Evolutionary conservation across 1,139 yeast genomes (phyloP).

Genomic region (Pichia sp.): DNA sequence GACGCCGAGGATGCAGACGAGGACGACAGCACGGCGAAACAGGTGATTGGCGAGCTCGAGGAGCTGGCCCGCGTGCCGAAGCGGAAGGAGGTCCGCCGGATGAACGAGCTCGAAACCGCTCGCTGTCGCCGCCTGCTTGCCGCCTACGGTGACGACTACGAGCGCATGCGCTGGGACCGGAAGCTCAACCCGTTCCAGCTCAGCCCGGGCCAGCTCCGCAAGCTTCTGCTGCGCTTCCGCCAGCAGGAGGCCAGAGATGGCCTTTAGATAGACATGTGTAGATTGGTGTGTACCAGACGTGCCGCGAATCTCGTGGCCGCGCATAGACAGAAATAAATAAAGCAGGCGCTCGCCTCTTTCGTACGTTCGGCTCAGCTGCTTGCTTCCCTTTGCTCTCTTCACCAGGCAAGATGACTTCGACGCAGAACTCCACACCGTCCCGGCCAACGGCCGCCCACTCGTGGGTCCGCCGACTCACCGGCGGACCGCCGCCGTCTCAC

Average conservation of each 20-base stretch:
- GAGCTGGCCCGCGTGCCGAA: constrained; percentile 52
- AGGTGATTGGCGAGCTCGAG: constrained; percentile 55
- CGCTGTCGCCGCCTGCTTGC: constrained; percentile 65
- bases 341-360: no score
- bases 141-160: constrained; percentile 85
- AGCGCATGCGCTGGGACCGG: constrained; percentile 88
- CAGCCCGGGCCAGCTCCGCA: constrained; percentile 60
- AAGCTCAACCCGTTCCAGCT: constrained; percentile 81
- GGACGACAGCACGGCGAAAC: constrained; percentile 34
- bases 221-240: constrained; percentile 8
- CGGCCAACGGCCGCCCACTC: neutral
- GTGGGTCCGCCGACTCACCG: constrained; percentile 4
- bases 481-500: constrained; percentile 1
- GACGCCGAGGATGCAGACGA: constrained; percentile 29
- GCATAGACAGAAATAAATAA: no score
- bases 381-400: no score
- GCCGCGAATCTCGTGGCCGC: no score
- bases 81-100: constrained; percentile 47
- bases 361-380: no score
- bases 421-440: neutral
- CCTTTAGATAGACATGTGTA: no score
- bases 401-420: no score
- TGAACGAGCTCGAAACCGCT: constrained; percentile 67
- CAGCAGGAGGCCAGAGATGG: neutral
- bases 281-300: no score